phyloP scores from a whole-genome alignment of 768 basidiomycete genomes.

The Termitomyces titanicus region DNA sequence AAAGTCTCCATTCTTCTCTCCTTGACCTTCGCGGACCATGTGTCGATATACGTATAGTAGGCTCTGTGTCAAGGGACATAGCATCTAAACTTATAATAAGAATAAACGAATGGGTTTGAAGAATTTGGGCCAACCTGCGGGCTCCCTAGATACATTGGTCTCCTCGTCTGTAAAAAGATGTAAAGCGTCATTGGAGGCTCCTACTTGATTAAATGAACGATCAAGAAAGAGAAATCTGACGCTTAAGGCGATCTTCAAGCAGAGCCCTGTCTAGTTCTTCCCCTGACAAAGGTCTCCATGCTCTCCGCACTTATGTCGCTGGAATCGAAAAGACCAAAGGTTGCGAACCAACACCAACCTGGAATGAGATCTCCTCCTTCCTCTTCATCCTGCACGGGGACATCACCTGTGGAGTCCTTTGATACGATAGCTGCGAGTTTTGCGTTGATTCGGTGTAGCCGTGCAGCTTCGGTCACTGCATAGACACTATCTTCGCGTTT shows the following conservation, averaged over 20 bases:
- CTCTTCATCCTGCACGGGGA: conserved; percentile 26
- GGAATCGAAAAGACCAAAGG: conserved; percentile 57
- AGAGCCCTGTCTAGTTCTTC: conserved; percentile 7
- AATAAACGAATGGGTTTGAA: conserved; percentile 11
- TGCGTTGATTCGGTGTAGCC: conserved; percentile 65
- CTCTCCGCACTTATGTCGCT: conserved; percentile 50
- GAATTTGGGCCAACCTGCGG: conserved; percentile 28
- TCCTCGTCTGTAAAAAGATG: conserved; percentile 31
- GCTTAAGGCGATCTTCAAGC: conserved; percentile 11
- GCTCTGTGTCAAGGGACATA: conserved; percentile 51
- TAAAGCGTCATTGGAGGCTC: conserved; percentile 37
- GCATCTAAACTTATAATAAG: conserved; percentile 31
- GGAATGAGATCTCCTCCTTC: conserved; percentile 35
- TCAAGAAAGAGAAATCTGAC: conserved; percentile 30
- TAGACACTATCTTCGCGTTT: conserved; percentile 75
- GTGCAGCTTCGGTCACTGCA: conserved; percentile 74
- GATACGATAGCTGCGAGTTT: conserved; percentile 55
- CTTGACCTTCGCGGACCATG: conserved; percentile 77
- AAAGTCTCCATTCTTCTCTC: conserved; percentile 76
- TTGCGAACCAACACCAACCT: conserved; percentile 70
- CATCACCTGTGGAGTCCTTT: conserved; percentile 34
- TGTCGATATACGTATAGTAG: conserved; percentile 57
- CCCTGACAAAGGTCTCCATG: conserved; percentile 32
- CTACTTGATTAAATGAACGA: conserved; percentile 25
- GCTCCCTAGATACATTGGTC: conserved; percentile 19